Evolutionary conservation across 108 stramenopile genomes (phyloP).

Genomic region (Hondaea fermentalgiana): DNA sequence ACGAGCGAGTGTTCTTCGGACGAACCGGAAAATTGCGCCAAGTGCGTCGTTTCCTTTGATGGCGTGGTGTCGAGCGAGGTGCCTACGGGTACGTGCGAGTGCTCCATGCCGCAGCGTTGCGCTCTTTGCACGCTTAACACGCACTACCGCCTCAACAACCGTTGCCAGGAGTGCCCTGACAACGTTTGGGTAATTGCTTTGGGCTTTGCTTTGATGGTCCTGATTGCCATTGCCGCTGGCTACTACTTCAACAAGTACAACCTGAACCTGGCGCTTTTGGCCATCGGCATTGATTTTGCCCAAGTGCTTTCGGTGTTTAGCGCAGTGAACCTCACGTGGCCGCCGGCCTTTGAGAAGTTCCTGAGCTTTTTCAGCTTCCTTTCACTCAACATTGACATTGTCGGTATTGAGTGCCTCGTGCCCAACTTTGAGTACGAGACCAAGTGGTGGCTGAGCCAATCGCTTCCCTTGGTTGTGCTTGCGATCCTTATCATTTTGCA

Average conservation of each 20-base stretch:
- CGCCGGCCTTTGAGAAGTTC: background rate
- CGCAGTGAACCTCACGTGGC: constrained; percentile 26
- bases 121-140: background rate
- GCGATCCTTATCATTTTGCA: background rate
- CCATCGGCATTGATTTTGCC: constrained; percentile 32
- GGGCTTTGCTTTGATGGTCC: background rate
- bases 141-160: constrained; percentile 28
- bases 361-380: constrained; percentile 20
- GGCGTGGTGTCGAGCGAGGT: background rate
- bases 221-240: constrained; percentile 22
- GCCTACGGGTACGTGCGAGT: background rate
- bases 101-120: constrained; percentile 14
- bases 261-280: constrained; percentile 29
- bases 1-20: background rate
- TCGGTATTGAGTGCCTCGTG: constrained; percentile 27
- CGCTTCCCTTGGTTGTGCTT: background rate
- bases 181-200: background rate
- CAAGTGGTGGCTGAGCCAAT: constrained; percentile 25
- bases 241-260: constrained; percentile 27
- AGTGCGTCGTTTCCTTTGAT: background rate
- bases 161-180: constrained; percentile 31
- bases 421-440: constrained; percentile 21
- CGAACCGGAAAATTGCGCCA: background rate
- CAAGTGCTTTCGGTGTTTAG: constrained; percentile 35
- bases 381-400: constrained; percentile 34